Conservation (phyloP, 768 basidiomycete species). For the Sutorius australiensis region DNA sequence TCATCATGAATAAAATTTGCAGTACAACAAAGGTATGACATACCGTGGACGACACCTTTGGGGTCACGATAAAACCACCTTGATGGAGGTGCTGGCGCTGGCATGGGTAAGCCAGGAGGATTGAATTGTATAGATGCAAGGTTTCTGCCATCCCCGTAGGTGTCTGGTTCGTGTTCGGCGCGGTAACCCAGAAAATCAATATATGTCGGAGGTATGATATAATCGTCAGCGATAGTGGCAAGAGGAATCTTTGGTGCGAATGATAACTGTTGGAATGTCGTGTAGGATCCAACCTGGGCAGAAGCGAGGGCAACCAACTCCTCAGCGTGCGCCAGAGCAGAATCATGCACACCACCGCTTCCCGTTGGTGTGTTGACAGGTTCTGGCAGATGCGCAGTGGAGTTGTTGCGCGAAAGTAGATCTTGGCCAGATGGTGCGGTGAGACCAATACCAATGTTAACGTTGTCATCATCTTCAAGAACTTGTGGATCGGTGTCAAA, state of each 20-base stretch:
- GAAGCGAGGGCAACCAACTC: conserved; percentile 66
- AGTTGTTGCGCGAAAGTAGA: conserved; percentile 28
- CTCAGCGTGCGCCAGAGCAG: conserved; percentile 48
- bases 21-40: conserved; percentile 20
- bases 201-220: conserved; percentile 89
- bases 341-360: conserved; percentile 27
- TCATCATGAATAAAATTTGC: conserved; percentile 7
- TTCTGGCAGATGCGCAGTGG: conserved; percentile 26
- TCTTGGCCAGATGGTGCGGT: conserved; percentile 46
- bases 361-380: conserved; percentile 28
- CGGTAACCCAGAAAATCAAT: conserved; percentile 72
- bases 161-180: conserved; percentile 56
- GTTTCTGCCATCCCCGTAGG: conserved; percentile 41
- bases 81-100: conserved; percentile 60
- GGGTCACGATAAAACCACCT: conserved; percentile 86
- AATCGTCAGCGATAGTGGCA: conserved; percentile 84
- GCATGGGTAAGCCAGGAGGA: conserved; percentile 76
- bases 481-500: conserved; percentile 43
- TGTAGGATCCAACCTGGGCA: conserved; percentile 77
- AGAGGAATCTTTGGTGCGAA: conserved; percentile 88
- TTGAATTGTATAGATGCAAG: conserved; percentile 65
- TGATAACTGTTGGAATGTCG: conserved; percentile 85
- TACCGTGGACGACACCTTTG: conserved; percentile 75
- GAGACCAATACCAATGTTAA: conserved; percentile 61
- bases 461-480: conserved; percentile 50